Base-by-base conservation (phyloP, 1,284 basidiomycete species). In the Fomitopsis schrenkii region DNA sequence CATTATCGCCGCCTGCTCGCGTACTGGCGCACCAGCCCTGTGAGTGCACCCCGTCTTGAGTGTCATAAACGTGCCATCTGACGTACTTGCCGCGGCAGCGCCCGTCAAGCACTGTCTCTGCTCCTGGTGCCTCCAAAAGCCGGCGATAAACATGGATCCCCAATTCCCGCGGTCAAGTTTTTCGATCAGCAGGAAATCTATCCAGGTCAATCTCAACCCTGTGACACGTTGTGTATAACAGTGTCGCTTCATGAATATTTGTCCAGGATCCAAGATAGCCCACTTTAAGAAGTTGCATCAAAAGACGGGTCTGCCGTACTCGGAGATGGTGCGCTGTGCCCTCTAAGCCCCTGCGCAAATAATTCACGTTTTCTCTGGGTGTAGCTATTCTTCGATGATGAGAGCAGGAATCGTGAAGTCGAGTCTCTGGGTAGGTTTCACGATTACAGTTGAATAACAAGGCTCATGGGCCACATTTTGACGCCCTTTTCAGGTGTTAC, bases 161-260 rank as follows among this genome's bases (percentile, higher is more conserved):
- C 79, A 9, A 76, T 80, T 10, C 74, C 76, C 36, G 90, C 92
- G 0, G 80, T 86, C 59, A 76, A 82, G 14, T 90, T 89, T 66
- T 94, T 97, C 70, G 85, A 93, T 69, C 84, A 91, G 64, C 74
- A 88, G 62, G 92, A 95, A 71, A 94, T 96, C 72, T 95, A 94
- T 68, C 92, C 93, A 9, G 89, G 90, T 84, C 64, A 38, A 66
- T 33, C 66, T 40, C 5, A 14, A 40, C 1, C 12, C 2, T 50
- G 30, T 33, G 30, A 33, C 8, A 8, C 28, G 22, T 44, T 30
- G 44, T 57, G 46, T 42, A 19, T 9, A 38, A 8, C 17, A 26
- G n/a, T 4, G 19, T n/a, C 35, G 19, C 14, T 22, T 53, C 5
- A 53, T 22, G 14, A 22, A 6, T 10, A 2, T 2, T 30, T 38